Evolutionary conservation across 768 basidiomycete species (phyloP).

Genomic region (Rubroboletus satanas): DNA sequence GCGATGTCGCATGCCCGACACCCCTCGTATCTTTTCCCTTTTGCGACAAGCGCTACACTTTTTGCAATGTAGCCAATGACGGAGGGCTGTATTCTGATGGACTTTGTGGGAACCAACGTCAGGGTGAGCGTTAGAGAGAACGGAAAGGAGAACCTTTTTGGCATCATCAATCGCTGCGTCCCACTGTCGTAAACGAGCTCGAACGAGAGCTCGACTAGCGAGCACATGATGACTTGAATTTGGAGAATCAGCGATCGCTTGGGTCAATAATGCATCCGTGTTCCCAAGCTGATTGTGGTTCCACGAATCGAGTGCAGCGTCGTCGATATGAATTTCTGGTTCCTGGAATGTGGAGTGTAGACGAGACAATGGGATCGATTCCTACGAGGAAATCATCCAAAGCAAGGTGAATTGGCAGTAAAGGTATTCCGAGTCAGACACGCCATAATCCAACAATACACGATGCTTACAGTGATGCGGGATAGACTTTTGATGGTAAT

Average conservation of each 20-base stretch:
- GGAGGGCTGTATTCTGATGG: background rate
- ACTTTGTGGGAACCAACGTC: background rate
- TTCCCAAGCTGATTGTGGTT: background rate
- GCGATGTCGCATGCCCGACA: background rate
- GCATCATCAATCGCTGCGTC: background rate
- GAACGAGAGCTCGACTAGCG: background rate
- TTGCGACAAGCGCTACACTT: background rate
- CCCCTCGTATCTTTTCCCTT: background rate
- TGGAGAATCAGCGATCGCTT: background rate
- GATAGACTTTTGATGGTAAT: too few species aligned
- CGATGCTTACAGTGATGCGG: too few species aligned
- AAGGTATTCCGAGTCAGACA: too few species aligned
- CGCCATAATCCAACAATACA: too few species aligned
- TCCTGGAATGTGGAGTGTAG: background rate
- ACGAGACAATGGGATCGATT: background rate
- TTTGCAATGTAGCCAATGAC: background rate
- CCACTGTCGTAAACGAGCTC: background rate
- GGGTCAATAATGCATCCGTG: background rate
- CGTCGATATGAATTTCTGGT: background rate
- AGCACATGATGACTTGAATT: background rate
- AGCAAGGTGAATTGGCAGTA: too few species aligned
- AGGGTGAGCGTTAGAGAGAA: too few species aligned
- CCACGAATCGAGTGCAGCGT: background rate
- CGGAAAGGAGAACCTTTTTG: background rate
- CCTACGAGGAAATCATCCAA: too few species aligned